These are phyloP conservation scores for Trypanosoma melophagium DNA, from an alignment of 208 protist genomes.

Conservation along the genomic window DNA sequence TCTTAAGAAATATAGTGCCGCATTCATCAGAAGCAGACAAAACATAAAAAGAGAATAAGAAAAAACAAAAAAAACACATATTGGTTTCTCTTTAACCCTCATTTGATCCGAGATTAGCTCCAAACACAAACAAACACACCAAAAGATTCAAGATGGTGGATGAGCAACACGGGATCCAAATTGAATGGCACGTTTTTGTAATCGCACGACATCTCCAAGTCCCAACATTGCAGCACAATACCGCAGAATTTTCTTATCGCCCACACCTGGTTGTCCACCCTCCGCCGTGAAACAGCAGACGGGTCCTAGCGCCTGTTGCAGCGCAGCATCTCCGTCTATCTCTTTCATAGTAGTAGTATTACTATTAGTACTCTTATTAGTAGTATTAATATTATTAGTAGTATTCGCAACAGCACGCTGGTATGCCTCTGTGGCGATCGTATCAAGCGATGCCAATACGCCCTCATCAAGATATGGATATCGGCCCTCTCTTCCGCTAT, in stretches of 20 bases:
- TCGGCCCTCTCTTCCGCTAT: constrained; percentile 91
- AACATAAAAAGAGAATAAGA: too few relatives aligned
- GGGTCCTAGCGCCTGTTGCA: constrained; percentile 50
- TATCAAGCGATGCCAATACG: constrained; percentile 72
- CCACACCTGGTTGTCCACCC: constrained; percentile 65
- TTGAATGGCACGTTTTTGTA: constrained; percentile 97
- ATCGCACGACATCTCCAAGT: constrained; percentile 56
- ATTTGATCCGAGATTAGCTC: too few relatives aligned
- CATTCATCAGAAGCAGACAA: too few relatives aligned
- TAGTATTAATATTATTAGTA: background rate
- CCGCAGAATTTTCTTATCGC: constrained; percentile 93
- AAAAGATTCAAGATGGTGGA: constrained; percentile 10
- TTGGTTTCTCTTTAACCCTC: background rate
- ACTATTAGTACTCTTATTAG: background rate
- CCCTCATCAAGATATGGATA: constrained; percentile 95
- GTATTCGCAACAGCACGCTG: constrained; percentile 20
- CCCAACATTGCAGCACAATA: constrained; percentile 80
- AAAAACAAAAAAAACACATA: too few relatives aligned
- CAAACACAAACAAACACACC: too few relatives aligned
- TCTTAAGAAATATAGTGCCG: too few relatives aligned
- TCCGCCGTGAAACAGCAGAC: constrained; percentile 57
- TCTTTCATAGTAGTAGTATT: constrained; percentile 1
- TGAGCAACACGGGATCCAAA: constrained; percentile 96
- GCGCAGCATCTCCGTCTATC: constrained; percentile 27
- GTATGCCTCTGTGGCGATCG: constrained; percentile 59